phyloP scores from a whole-genome alignment of 176 grass and related monocot genomes.

The maize (Zea mays) region DNA sequence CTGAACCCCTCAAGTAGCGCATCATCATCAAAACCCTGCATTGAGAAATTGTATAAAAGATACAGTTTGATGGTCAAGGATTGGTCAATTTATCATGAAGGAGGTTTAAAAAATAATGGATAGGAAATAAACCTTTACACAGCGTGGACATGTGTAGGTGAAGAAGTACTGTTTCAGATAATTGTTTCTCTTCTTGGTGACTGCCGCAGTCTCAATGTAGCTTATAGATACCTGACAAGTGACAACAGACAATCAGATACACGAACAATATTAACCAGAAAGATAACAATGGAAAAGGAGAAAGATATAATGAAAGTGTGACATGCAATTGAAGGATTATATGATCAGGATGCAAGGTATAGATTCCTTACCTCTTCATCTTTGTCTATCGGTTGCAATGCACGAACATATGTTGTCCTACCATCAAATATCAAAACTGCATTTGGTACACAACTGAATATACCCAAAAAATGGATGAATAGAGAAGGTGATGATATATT shows the following conservation, averaged over 20 bases:
- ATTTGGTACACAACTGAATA: constrained; percentile 85
- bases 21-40: constrained; percentile 57
- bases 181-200: too few species aligned
- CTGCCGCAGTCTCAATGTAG: too few species aligned
- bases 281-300: constrained; percentile 8
- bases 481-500: not conserved
- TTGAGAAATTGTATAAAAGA: constrained; percentile 21
- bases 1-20: constrained; percentile 61
- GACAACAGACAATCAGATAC: too few species aligned
- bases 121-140: too few species aligned
- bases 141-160: too few species aligned
- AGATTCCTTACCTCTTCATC: constrained; percentile 61
- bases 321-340: too few species aligned
- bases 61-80: not conserved
- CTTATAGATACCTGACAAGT: too few species aligned
- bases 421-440: constrained; percentile 93
- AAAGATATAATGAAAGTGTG: too few species aligned
- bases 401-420: constrained; percentile 6
- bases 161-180: too few species aligned
- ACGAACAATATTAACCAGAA: not conserved
- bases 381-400: constrained; percentile 61
- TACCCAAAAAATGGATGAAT: constrained; percentile 20
- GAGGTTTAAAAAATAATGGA: not conserved
- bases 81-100: constrained; percentile 7
- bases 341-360: not conserved